These are phyloP conservation scores for Strobilomyces confusus DNA, from an alignment of 768 basidiomycete genomes.

Conservation along the genomic window DNA sequence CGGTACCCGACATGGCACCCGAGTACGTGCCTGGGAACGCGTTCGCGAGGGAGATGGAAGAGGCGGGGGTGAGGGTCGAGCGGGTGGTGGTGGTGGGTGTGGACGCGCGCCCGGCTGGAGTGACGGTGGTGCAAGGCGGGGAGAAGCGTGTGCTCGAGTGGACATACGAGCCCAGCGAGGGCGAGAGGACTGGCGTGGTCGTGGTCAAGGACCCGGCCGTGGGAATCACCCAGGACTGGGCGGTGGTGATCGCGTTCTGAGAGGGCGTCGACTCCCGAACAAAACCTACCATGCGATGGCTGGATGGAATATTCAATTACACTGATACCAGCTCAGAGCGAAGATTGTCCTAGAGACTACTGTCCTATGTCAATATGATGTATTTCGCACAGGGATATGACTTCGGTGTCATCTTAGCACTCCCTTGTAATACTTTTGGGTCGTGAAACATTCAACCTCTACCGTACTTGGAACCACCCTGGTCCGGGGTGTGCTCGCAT, in stretches of 20 bases:
- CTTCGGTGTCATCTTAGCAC: neutral
- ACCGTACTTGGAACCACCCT: neutral
- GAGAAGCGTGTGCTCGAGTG: constrained; percentile 51
- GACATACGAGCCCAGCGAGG: constrained; percentile 63
- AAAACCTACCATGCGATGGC: no score
- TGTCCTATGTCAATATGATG: no score
- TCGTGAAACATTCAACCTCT: neutral
- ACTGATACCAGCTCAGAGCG: neutral
- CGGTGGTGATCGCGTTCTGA: constrained; percentile 38
- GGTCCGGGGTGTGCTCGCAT: neutral
- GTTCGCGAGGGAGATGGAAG: constrained; percentile 60
- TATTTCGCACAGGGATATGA: no score
- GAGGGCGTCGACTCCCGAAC: no score
- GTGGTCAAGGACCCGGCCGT: constrained; percentile 73
- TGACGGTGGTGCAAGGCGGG: constrained; percentile 45
- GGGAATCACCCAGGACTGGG: constrained; percentile 60
- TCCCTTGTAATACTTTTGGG: neutral
- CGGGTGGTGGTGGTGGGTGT: constrained; percentile 79
- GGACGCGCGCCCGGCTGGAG: constrained; percentile 50
- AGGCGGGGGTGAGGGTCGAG: constrained; percentile 66
- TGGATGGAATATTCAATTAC: neutral
- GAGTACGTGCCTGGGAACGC: constrained; percentile 55
- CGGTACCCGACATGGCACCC: constrained; percentile 45
- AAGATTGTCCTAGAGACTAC: neutral
- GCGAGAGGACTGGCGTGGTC: constrained; percentile 56